phyloP scores from a whole-genome alignment of 148 eudicot species.

The Rhododendron vialii region DNA sequence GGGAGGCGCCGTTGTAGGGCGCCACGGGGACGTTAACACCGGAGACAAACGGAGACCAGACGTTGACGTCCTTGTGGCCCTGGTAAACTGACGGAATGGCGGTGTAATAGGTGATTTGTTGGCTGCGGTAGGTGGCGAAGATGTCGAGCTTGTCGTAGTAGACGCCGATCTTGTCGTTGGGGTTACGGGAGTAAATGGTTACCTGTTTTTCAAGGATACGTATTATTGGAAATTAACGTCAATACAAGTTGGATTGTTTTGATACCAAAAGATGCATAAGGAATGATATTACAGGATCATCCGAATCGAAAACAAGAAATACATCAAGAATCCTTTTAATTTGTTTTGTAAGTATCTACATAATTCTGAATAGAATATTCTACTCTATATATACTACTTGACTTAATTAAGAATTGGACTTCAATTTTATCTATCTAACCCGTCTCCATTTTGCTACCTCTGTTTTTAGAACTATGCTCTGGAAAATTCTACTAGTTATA shows the following conservation, averaged over 20 bases:
- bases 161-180: conserved; percentile 35
- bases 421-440: no score
- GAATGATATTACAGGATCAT: background rate
- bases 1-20: conserved; percentile 48
- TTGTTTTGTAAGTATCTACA: background rate
- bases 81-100: conserved; percentile 57
- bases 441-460: no score
- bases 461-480: background rate
- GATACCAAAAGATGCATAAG: no score
- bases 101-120: conserved; percentile 65
- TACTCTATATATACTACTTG: no score
- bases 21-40: conserved; percentile 68
- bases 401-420: no score
- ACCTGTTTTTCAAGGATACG: conserved; percentile 32
- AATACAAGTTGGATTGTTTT: conserved; percentile 6
- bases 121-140: conserved; percentile 52
- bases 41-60: conserved; percentile 70
- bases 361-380: no score
- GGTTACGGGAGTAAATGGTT: conserved; percentile 46
- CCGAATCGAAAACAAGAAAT: background rate
- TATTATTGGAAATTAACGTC: no score
- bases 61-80: conserved; percentile 37
- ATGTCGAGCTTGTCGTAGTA: conserved; percentile 39
- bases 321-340: background rate
- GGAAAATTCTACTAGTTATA: no score